Base-by-base conservation (phyloP, 169 alveolate species). In the Ophryocystis elektroscirrha region DNA sequence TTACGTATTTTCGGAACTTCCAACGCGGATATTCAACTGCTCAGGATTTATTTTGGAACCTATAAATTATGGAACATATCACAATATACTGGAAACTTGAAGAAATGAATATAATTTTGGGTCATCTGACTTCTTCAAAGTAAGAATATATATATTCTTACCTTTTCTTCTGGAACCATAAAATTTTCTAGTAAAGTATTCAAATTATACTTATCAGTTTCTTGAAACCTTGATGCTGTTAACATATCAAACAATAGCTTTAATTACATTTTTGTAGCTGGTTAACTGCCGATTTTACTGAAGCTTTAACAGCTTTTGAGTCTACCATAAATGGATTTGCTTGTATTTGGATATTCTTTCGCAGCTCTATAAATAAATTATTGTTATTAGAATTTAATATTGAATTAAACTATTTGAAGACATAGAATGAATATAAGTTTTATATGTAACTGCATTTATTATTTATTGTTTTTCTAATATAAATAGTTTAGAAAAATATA, bases 241-340 rank as follows among this genome's bases (percentile, higher is more conserved):
- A 20, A 19, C 15, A 26, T 20, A 0, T 28, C 37, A 9, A 35
- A 44, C 1, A 23, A 12, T 22, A 48, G 35, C 37, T 48, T 48
- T 5, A 48, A 16, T 19, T 35, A 48, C 51, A 48, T 35, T 15
- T 6, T 19, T 29, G 30, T 28, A 9, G 49, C 12, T 36, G 22
- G n/a, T 44, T 0, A 9, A 30, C 37, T n/a, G n/a, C n/a, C n/a
- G n/a, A n/a, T n/a, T n/a, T n/a, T n/a, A n/a, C n/a, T n/a, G n/a
- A n/a, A n/a, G n/a, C n/a, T n/a, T n/a, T n/a, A n/a, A n/a, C n/a
- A n/a, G 51, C 66, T 55, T 35, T 48, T 6, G 45, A 42, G 47
- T 58, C 66, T 7, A 58, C 66, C 0, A 58, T 53, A 26, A 50
- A 58, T 2, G 66, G 66, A 42, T 58, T 58, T 55, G 51, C 22